phyloP scores from a whole-genome alignment of 179 eudicot species.

The Pouteria campechiana region DNA sequence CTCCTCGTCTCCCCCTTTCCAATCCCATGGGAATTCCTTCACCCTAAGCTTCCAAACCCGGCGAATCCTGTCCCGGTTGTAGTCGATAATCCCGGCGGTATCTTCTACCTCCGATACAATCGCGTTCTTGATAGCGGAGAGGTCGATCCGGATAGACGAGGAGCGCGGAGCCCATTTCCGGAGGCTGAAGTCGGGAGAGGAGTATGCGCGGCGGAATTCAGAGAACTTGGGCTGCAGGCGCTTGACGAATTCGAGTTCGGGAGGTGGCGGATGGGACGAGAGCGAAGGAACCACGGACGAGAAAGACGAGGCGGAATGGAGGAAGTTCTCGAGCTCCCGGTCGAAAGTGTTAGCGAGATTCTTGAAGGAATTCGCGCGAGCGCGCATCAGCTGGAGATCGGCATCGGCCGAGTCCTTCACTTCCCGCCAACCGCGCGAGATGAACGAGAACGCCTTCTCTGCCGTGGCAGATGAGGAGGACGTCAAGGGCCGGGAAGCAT shows the following conservation, averaged over 20 bases:
- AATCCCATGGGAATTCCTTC: slow-evolving; percentile 22
- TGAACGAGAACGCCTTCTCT: slow-evolving; percentile 62
- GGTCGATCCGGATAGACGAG: slow-evolving; percentile 57
- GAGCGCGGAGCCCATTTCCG: slow-evolving; percentile 64
- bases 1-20: slow-evolving; percentile 23
- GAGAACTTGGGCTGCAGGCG: slow-evolving; percentile 63
- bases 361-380: slow-evolving; percentile 70
- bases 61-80: slow-evolving; percentile 15
- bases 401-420: slow-evolving; percentile 77
- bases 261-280: slow-evolving; percentile 21
- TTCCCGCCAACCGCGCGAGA: slow-evolving; percentile 79
- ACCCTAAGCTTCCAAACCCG: slow-evolving; percentile 24
- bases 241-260: slow-evolving; percentile 70
- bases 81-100: slow-evolving; percentile 13
- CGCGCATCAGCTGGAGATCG: slow-evolving; percentile 66
- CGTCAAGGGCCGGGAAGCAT: too few species aligned
- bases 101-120: slow-evolving; percentile 60
- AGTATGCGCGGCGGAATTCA: slow-evolving; percentile 71
- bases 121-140: slow-evolving; percentile 74
- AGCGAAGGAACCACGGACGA: slow-evolving; percentile 33
- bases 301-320: slow-evolving; percentile 43
- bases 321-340: slow-evolving; percentile 70
- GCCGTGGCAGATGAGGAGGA: slow-evolving; percentile 24
- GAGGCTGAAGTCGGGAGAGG: slow-evolving; percentile 75
- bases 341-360: slow-evolving; percentile 64